Evolutionary conservation across 2,329 filamentous ascomycete species (phyloP), one percentile per base, ranked within the genome.

Genomic region (Alternaria longipes): DNA sequence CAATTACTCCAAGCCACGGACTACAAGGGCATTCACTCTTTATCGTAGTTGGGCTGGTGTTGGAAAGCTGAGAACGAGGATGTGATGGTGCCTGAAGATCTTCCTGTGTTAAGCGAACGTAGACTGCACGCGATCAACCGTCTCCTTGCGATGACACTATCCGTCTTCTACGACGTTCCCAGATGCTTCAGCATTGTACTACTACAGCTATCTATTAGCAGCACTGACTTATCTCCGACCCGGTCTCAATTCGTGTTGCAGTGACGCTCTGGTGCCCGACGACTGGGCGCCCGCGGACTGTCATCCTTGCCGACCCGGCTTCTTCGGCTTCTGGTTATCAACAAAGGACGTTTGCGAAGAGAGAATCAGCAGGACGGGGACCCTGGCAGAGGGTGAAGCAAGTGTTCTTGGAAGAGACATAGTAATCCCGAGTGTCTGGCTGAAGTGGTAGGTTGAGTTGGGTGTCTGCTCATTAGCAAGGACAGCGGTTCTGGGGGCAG

Each of bases 31-130:
- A 28, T 47, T 24, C 20, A 22, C 32, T 28, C 12, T 22, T 12
- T 24, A 47, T 20, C 26, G 22, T 26, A 18, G 20, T 38, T 36
- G 42, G 42, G 40, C 42, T 51, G 58, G 42, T 52, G 54, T 46
- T 53, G 41, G 52, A 51, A n/a, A 41, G 45, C 41, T 28, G 30
- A 32, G 46, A 38, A 45, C 16, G 41, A 32, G 45, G 32, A 36
- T 32, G 34, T 32, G 26, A 56, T 22, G 54, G 64, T 66, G 59
- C 62, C 62, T 64, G 64, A 62, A 66, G 64, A 66, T 66, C 56
- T 47, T 53, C 45, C 59, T 44, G 44, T 32, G 54, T 52, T 65
- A 60, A 65, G 64, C 64, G 59, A 62, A 62, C 54, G 28, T 51
- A 60, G 59, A 60, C 20, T 61, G 60, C 59, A 62, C 45, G 59